These are phyloP conservation scores for Botryotinia convoluta DNA, from an alignment of 2,329 filamentous ascomycete species.

Conservation along the genomic window DNA sequence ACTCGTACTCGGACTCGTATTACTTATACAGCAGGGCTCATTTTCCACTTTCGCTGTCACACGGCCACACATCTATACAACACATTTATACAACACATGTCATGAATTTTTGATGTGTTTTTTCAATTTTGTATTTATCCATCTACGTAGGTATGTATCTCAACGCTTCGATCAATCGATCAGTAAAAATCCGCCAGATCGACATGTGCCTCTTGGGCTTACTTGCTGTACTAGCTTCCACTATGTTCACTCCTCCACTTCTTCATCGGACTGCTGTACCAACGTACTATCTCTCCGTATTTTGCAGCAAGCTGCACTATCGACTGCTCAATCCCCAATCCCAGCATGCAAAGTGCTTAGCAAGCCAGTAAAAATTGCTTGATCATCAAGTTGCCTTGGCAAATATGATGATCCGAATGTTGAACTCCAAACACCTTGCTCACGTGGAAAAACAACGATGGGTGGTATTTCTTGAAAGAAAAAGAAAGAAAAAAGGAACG, in stretches of 20 bases:
- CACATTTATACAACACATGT: neutral
- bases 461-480: conserved; percentile 10
- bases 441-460: conserved; percentile 4
- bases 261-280: neutral
- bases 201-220: neutral
- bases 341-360: neutral
- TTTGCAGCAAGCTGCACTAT: neutral
- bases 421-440: conserved; percentile 11
- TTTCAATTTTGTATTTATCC: neutral
- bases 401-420: neutral
- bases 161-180: neutral
- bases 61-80: neutral
- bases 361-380: neutral
- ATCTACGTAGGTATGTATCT: neutral
- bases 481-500: neutral
- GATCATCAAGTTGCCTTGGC: neutral
- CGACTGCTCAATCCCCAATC: neutral
- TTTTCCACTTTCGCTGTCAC: neutral
- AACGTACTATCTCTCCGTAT: neutral
- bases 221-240: neutral
- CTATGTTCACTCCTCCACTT: neutral
- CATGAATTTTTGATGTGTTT: neutral
- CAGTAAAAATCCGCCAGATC: neutral
- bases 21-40: neutral
- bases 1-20: neutral